Conservation (phyloP, 495 filamentous ascomycete species). For the Neurospora sublineolata region DNA sequence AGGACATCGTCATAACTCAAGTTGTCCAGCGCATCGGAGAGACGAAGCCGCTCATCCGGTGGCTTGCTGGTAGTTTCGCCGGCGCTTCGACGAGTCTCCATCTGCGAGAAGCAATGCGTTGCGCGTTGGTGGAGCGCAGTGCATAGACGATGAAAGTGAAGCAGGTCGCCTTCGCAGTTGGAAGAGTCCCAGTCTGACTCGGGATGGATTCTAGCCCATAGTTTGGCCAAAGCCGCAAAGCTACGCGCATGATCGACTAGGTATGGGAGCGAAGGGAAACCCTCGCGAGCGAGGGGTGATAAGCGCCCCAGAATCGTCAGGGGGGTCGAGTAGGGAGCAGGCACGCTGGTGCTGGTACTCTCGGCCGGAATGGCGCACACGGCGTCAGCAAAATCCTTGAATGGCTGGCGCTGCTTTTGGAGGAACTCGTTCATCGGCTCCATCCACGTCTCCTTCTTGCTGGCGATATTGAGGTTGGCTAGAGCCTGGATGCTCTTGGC, state of each 20-base stretch:
- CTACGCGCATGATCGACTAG: constrained; percentile 83
- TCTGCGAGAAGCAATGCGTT: constrained; percentile 21
- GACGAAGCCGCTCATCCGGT: constrained; percentile 47
- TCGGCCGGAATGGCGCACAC: constrained; percentile 75
- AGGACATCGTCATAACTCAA: constrained; percentile 38
- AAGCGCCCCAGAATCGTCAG: constrained; percentile 80
- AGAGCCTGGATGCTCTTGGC: constrained; percentile 93
- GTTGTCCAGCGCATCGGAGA: constrained; percentile 66
- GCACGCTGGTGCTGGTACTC: constrained; percentile 46
- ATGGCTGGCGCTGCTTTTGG: constrained; percentile 49
- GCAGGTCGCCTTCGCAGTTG: constrained; percentile 50
- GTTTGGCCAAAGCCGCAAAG: constrained; percentile 74
- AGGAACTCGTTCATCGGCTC: constrained; percentile 90
- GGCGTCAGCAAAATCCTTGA: constrained; percentile 78
- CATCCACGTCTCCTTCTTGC: constrained; percentile 97
- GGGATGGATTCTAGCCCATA: constrained; percentile 65
- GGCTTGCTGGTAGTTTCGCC: constrained; percentile 56
- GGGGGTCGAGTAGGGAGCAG: constrained; percentile 85
- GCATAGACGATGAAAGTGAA: constrained; percentile 65
- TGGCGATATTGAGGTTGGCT: constrained; percentile 87
- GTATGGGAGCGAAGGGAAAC: constrained; percentile 89
- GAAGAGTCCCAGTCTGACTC: constrained; percentile 33
- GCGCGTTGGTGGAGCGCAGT: constrained; percentile 60
- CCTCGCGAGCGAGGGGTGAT: constrained; percentile 73
- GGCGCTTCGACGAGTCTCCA: constrained; percentile 18